Conservation (phyloP, 2,329 filamentous ascomycete genomes). For the Claviceps sp. region DNA sequence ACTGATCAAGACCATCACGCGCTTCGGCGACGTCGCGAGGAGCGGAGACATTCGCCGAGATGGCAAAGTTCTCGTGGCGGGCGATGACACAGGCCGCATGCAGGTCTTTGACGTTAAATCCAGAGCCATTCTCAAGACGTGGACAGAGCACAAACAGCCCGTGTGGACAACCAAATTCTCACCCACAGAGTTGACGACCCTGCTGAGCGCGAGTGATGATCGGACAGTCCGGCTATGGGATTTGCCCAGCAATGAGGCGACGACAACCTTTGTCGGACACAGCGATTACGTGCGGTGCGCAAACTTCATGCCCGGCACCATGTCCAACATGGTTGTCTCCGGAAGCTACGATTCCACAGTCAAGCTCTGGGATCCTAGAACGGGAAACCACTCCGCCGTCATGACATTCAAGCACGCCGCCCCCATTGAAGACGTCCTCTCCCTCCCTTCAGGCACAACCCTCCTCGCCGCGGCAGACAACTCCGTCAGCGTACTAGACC, state of each 20-base stretch:
- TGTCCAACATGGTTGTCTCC: constrained; percentile 67
- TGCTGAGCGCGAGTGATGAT: constrained; percentile 88
- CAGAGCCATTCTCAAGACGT: constrained; percentile 86
- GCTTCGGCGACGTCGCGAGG: constrained; percentile 84
- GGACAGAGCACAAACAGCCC: constrained; percentile 87
- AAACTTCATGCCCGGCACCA: constrained; percentile 64
- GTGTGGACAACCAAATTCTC: constrained; percentile 89
- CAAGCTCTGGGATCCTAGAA: constrained; percentile 81
- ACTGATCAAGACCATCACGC: constrained; percentile 82
- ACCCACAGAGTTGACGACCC: constrained; percentile 69
- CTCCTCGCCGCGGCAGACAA: constrained; percentile 76
- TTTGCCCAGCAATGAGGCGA: constrained; percentile 64
- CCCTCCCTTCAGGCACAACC: constrained; percentile 75
- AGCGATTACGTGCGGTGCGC: constrained; percentile 85
- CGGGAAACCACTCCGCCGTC: constrained; percentile 49
- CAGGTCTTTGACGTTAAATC: constrained; percentile 90
- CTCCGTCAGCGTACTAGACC: constrained; percentile 79
- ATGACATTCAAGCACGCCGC: constrained; percentile 95
- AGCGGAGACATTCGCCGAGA: constrained; percentile 81
- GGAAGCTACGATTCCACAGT: constrained; percentile 94
- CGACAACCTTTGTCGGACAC: constrained; percentile 72
- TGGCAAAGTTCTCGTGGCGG: constrained; percentile 77
- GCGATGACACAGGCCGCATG: constrained; percentile 81
- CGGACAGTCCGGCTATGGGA: constrained; percentile 91
- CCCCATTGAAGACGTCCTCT: constrained; percentile 76